Conservation (phyloP, 2,329 filamentous ascomycete species). For the Phialophora macrospora region DNA sequence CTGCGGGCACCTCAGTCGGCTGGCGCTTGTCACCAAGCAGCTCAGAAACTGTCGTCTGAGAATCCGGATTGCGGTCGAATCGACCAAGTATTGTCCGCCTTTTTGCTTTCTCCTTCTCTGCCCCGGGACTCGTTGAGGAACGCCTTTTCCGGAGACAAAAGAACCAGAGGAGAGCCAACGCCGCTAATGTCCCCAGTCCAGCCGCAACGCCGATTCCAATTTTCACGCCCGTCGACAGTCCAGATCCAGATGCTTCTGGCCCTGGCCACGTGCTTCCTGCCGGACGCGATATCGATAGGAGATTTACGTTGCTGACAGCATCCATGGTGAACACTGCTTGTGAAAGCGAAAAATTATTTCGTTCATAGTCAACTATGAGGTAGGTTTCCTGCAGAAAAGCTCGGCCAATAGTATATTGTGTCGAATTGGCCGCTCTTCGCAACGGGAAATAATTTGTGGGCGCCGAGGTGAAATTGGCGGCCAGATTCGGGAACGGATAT, state of each 20-base stretch:
- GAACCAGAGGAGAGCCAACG: conserved; percentile 35
- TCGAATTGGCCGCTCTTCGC: conserved; percentile 43
- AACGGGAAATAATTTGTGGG: conserved; percentile 48
- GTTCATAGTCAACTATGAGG: conserved; percentile 46
- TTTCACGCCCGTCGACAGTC: conserved; percentile 41
- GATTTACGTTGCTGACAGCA: conserved; percentile 61
- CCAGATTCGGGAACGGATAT: conserved; percentile 44
- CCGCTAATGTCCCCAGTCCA: conserved; percentile 33
- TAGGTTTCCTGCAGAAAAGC: conserved; percentile 51
- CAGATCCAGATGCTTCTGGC: conserved; percentile 16
- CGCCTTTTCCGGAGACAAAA: conserved; percentile 28
- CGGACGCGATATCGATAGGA: conserved; percentile 39
- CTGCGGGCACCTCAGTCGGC: conserved; percentile 40
- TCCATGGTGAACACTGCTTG: conserved; percentile 43
- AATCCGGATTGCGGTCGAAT: conserved; percentile 27
- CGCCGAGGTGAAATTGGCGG: conserved; percentile 37
- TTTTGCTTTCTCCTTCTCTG: conserved; percentile 33
- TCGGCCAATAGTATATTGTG: conserved; percentile 48
- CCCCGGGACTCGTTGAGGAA: neutral
- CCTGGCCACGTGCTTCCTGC: conserved; percentile 34
- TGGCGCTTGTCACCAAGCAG: conserved; percentile 40
- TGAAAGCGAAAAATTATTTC: conserved; percentile 45
- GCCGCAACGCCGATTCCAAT: conserved; percentile 41
- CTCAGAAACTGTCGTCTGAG: conserved; percentile 38
- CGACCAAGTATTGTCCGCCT: conserved; percentile 27